Conservation (phyloP, 345 rosid species). For the Anastatica hierochuntica region DNA sequence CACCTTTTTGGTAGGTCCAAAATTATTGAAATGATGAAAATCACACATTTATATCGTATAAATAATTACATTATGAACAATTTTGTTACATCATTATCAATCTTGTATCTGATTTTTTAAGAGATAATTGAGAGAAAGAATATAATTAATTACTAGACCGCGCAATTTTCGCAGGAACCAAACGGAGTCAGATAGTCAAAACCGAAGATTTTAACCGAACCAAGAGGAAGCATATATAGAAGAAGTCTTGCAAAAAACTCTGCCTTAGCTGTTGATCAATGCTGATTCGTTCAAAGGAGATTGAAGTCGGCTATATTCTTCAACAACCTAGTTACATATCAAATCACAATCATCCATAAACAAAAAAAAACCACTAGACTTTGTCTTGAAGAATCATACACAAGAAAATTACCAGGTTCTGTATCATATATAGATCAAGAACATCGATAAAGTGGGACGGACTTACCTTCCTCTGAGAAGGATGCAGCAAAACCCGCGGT, state of each 20-base stretch:
- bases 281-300: not conserved
- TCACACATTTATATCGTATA: not conserved
- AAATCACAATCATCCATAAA: slow-evolving; percentile 1
- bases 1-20: slow-evolving; percentile 59
- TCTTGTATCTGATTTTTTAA: not conserved
- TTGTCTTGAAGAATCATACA: slow-evolving; percentile 5
- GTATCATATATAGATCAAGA: too few relatives aligned
- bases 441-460: too few relatives aligned
- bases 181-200: slow-evolving; percentile 12
- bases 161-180: slow-evolving; percentile 18
- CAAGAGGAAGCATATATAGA: slow-evolving; percentile 8
- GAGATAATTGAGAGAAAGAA: not conserved
- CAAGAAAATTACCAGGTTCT: not conserved
- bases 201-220: slow-evolving; percentile 14
- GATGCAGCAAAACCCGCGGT: slow-evolving; percentile 50
- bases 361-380: not conserved
- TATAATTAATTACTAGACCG: slow-evolving; percentile 2
- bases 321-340: not conserved
- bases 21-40: not conserved
- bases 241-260: slow-evolving; percentile 7
- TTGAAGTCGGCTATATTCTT: not conserved
- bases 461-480: slow-evolving; percentile 48
- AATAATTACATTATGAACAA: not conserved
- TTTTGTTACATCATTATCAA: slow-evolving; percentile 4
- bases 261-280: not conserved